Evolutionary conservation across 2,329 filamentous ascomycete species (phyloP), one percentile per base, ranked within the genome.

Genomic region (Xylariaceae sp.): DNA sequence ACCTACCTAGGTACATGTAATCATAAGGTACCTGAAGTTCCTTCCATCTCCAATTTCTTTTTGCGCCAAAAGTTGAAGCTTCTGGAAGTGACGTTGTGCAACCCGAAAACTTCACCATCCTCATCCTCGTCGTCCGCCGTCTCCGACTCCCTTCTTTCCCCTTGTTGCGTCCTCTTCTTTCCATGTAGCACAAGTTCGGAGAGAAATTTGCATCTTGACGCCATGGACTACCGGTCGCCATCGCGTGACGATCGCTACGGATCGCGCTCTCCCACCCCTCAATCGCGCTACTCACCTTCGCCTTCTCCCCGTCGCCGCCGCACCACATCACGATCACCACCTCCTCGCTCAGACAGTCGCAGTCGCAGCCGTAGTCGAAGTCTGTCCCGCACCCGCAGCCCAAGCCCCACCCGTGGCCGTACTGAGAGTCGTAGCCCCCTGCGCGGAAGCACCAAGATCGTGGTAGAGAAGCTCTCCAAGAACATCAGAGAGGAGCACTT

Each of bases 391-490:
- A 53, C 51, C 17, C 50, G 47, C 8, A 60, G 51, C 20, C 49
- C 52, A 42, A 61, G 54, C 40, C 38, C 34, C 8, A 60, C 56
- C 43, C 59, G 55, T 19, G 56, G 51, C 22, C 56, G 52, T 19
- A 57, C 48, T 32, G 59, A 59, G 43, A 61, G 58, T 39, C 57
- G 58, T 25, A 62, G 59, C 35, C 60, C 60, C 8, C 48, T 63
- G 16, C 49, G 56, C 55, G 61, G 61, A 38, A 62, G 61, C 47
- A 63, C 61, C 23, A 63, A 63, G 88, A 91, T 98, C 63, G 89
- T 98, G 16, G 86, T 98, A 37, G 93, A 98, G 67, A 91, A 94
- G 52, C 76, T 98, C 61, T 95, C 92, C 4, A 95, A 94, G 67
- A 97, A 95, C 61, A 85, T 98, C 57, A 94, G 88, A 47, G 88